Percentiles rank a stretch among this genome's conserved stretches.
phyloP scores from a whole-genome alignment of 2,329 filamentous ascomycete genomes.

The Cercospora berteroae region DNA sequence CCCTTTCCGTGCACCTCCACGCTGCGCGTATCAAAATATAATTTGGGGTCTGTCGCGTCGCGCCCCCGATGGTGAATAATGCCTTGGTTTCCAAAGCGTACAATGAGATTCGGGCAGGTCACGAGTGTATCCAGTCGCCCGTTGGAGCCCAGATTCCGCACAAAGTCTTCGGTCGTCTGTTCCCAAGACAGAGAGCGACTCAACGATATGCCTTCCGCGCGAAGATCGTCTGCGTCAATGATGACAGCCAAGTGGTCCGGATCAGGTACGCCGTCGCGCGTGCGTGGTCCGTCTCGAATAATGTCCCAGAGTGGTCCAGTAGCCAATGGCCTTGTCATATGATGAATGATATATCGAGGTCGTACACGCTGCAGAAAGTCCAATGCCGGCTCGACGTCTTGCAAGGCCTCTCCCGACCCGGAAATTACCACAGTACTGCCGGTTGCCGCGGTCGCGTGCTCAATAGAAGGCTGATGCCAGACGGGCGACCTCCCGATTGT shows the following conservation, averaged over 20 bases:
- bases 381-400: slow-evolving; percentile 36
- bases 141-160: slow-evolving; percentile 37
- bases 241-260: slow-evolving; percentile 37
- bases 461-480: slow-evolving; percentile 33
- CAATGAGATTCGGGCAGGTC: slow-evolving; percentile 38
- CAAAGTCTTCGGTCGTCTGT: slow-evolving; percentile 37
- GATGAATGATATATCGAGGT: slow-evolving; percentile 36
- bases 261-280: slow-evolving; percentile 33
- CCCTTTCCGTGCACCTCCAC: slow-evolving; percentile 28
- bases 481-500: slow-evolving; percentile 30
- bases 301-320: slow-evolving; percentile 37
- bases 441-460: slow-evolving; percentile 23
- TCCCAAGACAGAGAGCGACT: slow-evolving; percentile 38
- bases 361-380: slow-evolving; percentile 35
- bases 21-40: slow-evolving; percentile 34
- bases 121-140: slow-evolving; percentile 37
- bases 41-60: slow-evolving; percentile 37
- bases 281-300: slow-evolving; percentile 36
- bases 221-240: slow-evolving; percentile 38
- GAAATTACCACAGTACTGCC: slow-evolving; percentile 35
- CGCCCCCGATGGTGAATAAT: slow-evolving; percentile 38
- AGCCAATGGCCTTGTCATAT: slow-evolving; percentile 37
- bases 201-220: slow-evolving; percentile 36
- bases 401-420: slow-evolving; percentile 34
- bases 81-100: slow-evolving; percentile 37